Percentiles rank a stretch among this genome's conserved stretches.
Conservation (phyloP, 164 flowering plant genomes). For the Houttuynia cordata region DNA sequence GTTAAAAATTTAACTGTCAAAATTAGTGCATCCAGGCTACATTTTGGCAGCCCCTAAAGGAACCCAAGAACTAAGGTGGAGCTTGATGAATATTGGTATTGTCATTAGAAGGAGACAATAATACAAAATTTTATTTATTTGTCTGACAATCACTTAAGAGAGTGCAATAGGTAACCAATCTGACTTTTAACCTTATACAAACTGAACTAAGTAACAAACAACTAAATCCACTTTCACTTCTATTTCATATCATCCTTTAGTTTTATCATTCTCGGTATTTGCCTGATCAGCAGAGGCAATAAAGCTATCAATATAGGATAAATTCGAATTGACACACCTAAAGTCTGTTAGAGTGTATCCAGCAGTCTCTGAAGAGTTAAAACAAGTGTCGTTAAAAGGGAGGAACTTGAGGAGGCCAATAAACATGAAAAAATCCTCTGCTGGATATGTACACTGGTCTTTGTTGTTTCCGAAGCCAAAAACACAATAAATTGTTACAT, state of each 20-base stretch:
- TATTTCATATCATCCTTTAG: background rate
- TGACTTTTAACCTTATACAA: background rate
- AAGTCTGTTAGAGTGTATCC: conserved; percentile 31
- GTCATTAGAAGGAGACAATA: too few relatives aligned
- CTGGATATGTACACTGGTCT: conserved; percentile 63
- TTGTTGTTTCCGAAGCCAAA: conserved; percentile 22
- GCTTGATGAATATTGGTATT: too few relatives aligned
- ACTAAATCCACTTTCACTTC: background rate
- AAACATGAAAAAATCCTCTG: conserved; percentile 62
- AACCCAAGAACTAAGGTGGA: too few relatives aligned
- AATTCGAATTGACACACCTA: conserved; percentile 24
- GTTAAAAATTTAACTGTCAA: too few relatives aligned
- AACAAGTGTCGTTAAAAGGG: conserved; percentile 47
- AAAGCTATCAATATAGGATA: background rate
- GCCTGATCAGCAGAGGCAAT: background rate
- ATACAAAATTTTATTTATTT: too few relatives aligned
- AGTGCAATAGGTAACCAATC: background rate
- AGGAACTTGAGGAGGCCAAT: conserved; percentile 71
- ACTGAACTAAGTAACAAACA: background rate
- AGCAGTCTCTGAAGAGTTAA: conserved; percentile 29
- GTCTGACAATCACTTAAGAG: too few relatives aligned
- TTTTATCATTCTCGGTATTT: background rate
- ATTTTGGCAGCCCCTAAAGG: too few relatives aligned
- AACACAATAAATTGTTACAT: conserved; percentile 40
- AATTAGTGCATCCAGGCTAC: too few relatives aligned